Base-by-base conservation (phyloP, 2,329 filamentous ascomycete species). In the Ambrosiella beaveri region DNA sequence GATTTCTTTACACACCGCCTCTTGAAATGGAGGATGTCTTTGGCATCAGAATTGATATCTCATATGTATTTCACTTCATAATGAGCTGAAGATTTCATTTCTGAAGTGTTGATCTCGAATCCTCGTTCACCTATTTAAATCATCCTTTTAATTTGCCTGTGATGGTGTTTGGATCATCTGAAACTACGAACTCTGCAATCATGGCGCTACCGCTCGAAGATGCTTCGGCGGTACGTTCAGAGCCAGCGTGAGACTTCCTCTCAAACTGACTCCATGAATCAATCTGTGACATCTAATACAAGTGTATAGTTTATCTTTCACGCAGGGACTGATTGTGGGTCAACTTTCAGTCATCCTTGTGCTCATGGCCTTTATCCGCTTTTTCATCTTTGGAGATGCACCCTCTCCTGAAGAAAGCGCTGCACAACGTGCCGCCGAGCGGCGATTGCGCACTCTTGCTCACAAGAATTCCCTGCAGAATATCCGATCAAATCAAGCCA, bases 371-470 rank as follows among this genome's bases (percentile, higher is more conserved):
- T 97, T 98, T 72, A 97, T 98, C 71, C 95, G 95, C 69, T 98
- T 96, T 80, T 98, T 98, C 79, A 97, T 98, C 67, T 97, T 98
- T 68, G 93, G 93, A 65, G 93, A 97, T 67, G 82, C 88, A 4
- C 88, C 89, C 0, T 88, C 86, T 1, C 78, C 88, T 61, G 89
- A 95, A 62, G 82, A 85, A 57, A 87, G 85, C 17, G 87, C 88
- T 11, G 77, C 87, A 7, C 74, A 85, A 49, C 81, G 86, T 63
- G 87, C 86, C 59, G 84, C 84, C 9, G 83, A 88, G 64, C 81
- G 87, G 35, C 81, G 84, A 60, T 81, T 84, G 56, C 77, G 85
- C 62, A 86, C 85, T 1, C 75, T 89, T 58, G 82, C 85, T 27
- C 88, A 95, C 70, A 82, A 84, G 68, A 81, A 84, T 61, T 86